Percentiles rank a stretch among this genome's conserved stretches.
phyloP scores from a whole-genome alignment of 2,329 filamentous ascomycete species.

The Phaeosphaeriaceae sp. region DNA sequence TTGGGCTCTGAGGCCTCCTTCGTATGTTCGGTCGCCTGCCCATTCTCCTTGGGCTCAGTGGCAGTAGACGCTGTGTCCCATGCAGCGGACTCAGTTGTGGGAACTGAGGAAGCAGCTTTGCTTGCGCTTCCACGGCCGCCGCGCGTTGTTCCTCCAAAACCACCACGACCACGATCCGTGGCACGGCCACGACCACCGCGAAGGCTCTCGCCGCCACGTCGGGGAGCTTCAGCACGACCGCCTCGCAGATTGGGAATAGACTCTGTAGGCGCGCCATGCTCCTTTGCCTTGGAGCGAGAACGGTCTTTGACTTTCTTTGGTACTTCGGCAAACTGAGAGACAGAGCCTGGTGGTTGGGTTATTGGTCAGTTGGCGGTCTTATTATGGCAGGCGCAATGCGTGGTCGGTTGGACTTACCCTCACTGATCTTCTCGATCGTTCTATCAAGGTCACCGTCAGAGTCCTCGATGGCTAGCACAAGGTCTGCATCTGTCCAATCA shows the following conservation, averaged over 20 bases:
- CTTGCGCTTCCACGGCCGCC: slow-evolving; percentile 69
- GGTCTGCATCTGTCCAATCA: slow-evolving; percentile 93
- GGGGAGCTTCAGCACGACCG: slow-evolving; percentile 26
- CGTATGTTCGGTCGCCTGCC: slow-evolving; percentile 20
- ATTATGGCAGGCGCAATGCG: not conserved
- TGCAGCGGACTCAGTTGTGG: slow-evolving; percentile 71
- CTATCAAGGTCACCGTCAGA: slow-evolving; percentile 75
- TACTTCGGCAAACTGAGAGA: slow-evolving; percentile 85
- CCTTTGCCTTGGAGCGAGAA: slow-evolving; percentile 74
- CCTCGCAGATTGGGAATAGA: slow-evolving; percentile 46
- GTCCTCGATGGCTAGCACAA: slow-evolving; percentile 92
- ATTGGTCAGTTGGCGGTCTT: not conserved
- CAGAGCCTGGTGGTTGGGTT: slow-evolving; percentile 63
- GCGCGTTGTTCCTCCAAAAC: slow-evolving; percentile 45
- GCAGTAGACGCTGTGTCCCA: slow-evolving; percentile 59
- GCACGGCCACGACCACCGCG: slow-evolving; percentile 65
- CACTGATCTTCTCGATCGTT: slow-evolving; percentile 78
- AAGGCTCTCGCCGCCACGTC: slow-evolving; percentile 42
- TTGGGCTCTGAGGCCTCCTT: slow-evolving; percentile 22
- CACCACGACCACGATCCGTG: slow-evolving; percentile 62
- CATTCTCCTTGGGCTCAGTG: slow-evolving; percentile 36
- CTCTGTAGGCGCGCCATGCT: slow-evolving; percentile 61
- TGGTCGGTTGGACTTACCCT: slow-evolving; percentile 62
- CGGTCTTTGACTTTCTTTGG: slow-evolving; percentile 74
- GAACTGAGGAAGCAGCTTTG: slow-evolving; percentile 65